A percentile compares a stretch with the other conserved stretches of the same genome.
These are phyloP conservation scores for Phytophthora vignae DNA, from an alignment of 352 stramenopile genomes.

Conservation along the genomic window DNA sequence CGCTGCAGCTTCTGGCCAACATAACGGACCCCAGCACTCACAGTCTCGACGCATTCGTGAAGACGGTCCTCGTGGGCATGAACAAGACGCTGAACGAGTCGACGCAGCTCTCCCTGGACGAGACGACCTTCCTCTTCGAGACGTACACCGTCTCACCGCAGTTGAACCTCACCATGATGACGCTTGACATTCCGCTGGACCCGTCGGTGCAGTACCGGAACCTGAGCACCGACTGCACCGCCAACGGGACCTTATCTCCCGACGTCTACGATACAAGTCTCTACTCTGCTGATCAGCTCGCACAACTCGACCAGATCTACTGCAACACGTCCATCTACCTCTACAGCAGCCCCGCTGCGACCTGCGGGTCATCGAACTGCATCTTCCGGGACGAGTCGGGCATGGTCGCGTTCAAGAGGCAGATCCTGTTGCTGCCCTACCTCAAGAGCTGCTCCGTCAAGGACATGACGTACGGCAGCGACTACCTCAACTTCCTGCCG, in stretches of 20 bases:
- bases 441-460: slow-evolving; percentile 45
- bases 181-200: slow-evolving; percentile 43
- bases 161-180: slow-evolving; percentile 50
- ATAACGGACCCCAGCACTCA: slow-evolving; percentile 31
- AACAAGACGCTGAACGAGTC: slow-evolving; percentile 34
- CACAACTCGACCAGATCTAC: slow-evolving; percentile 17
- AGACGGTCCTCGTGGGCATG: slow-evolving; percentile 30
- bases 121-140: slow-evolving; percentile 38
- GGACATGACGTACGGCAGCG: slow-evolving; percentile 43
- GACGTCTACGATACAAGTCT: slow-evolving; percentile 21
- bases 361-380: slow-evolving; percentile 44
- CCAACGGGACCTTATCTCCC: slow-evolving; percentile 20
- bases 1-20: slow-evolving; percentile 38
- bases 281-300: slow-evolving; percentile 23
- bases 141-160: slow-evolving; percentile 42
- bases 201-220: slow-evolving; percentile 37
- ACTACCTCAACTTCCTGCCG: slow-evolving; percentile 47
- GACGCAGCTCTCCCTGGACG: slow-evolving; percentile 27
- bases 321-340: slow-evolving; percentile 39
- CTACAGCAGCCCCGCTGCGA: slow-evolving; percentile 30
- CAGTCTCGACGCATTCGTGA: slow-evolving; percentile 33
- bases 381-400: slow-evolving; percentile 49
- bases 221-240: slow-evolving; percentile 30
- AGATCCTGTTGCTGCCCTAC: slow-evolving; percentile 55
- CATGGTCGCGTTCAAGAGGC: slow-evolving; percentile 42